Conservation (phyloP, 2,329 filamentous ascomycete species). For the Colletotrichum endophyticum region DNA sequence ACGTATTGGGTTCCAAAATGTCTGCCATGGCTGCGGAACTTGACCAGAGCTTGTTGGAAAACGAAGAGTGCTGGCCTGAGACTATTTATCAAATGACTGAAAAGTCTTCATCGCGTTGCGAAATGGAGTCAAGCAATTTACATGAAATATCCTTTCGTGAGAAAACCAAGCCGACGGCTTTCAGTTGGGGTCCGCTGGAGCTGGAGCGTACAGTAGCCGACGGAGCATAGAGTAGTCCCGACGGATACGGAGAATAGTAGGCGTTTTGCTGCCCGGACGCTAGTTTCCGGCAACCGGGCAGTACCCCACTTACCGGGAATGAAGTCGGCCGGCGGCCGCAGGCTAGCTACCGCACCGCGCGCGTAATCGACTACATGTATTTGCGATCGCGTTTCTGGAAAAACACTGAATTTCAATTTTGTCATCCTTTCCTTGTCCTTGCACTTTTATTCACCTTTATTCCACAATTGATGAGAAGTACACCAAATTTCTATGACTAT, state of each 20-base stretch:
- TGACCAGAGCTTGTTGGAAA: background rate
- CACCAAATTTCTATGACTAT: rapidly evolving
- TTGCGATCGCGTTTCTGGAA: background rate
- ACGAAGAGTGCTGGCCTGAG: background rate
- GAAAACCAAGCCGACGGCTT: background rate
- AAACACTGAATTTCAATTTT: too few species aligned
- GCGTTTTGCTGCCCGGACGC: background rate
- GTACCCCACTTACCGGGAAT: background rate
- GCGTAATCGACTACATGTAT: rapidly evolving
- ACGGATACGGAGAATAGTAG: background rate
- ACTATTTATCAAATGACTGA: background rate
- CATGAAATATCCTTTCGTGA: background rate
- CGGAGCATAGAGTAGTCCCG: background rate
- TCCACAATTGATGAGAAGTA: background rate
- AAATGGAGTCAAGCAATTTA: background rate
- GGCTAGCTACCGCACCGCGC: background rate
- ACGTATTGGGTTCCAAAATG: background rate
- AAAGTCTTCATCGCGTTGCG: background rate
- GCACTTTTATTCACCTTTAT: too few species aligned
- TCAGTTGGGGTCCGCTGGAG: background rate
- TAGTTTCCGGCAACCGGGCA: background rate
- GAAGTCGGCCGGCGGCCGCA: background rate
- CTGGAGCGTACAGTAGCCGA: background rate
- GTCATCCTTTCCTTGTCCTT: too few species aligned
- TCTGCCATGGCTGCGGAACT: background rate